Base-by-base conservation (phyloP, 192 early-diverging fungal genomes). In the Linnemannia hyalina region DNA sequence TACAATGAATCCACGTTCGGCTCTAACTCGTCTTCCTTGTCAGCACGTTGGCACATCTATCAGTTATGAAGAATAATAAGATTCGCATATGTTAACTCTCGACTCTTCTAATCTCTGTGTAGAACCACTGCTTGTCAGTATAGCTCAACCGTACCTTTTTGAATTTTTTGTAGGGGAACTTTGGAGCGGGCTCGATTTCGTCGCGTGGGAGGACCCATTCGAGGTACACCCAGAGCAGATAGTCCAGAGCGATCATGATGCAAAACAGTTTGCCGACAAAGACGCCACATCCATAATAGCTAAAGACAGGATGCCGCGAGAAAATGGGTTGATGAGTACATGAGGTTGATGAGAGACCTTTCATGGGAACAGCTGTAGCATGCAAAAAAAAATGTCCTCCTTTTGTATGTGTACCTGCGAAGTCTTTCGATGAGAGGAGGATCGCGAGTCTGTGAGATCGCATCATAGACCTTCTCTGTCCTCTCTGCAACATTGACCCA, bases 401-500 rank as follows among this genome's bases (percentile, higher is more conserved):
- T 49, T n/a, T 38, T 9, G 0, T 36, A 3, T 26, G 8, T 29
- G 57, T 81, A 91, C 83, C 87, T 87, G n/a, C 92, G 84, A 35
- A 98, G 83, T 74, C 97, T 89, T 74, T 98, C 97, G 35, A 94
- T 91, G 69, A 98, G 90, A 18, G 96, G 92, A 7, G 94, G 90
- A 44, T 90, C 92, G 60, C 91, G 90, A n/a, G 92, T 80, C 75
- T 94, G 88, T 38, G 93, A 90, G 23, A 98, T 94, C 65, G 91
- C 88, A 41, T 92, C 88, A 80, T 99, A 99, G 20, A 99, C 97
- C 88, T 90, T 92, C 81, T 96, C 97, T 3, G 98, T 99, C 63
- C 98, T 88, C 82, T 96, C 93, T 13, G 98, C 98, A 35, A 99
- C 97, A 88, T 99, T 95, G 35, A 92, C 91, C 98, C 98, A 99